A percentile compares a stretch with the other conserved stretches of the same genome.
Evolutionary conservation across 2,329 filamentous ascomycete genomes (phyloP).

Genomic region (Calonectria multiphialidica): DNA sequence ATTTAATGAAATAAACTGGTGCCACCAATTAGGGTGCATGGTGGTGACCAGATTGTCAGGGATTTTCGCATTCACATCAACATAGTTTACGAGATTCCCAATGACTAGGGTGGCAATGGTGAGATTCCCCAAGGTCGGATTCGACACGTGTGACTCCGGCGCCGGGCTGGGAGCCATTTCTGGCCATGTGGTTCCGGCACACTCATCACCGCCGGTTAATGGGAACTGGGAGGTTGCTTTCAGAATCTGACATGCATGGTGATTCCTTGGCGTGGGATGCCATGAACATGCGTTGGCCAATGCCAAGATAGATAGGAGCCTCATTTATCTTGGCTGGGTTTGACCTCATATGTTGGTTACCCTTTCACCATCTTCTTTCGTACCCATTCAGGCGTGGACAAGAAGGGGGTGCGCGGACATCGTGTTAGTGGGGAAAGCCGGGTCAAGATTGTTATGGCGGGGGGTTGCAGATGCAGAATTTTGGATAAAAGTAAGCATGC

Average conservation of each 20-base stretch:
- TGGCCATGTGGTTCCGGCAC: background rate
- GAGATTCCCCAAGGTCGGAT: background rate
- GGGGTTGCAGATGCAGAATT: background rate
- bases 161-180: background rate
- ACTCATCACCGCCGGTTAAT: background rate
- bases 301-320: background rate
- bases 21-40: background rate
- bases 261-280: background rate
- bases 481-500: background rate
- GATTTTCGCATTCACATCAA: background rate
- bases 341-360: background rate
- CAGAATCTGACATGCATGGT: slow-evolving; percentile 2
- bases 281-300: background rate
- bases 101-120: too few relatives aligned
- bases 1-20: too few relatives aligned
- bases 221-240: background rate
- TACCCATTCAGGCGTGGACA: background rate
- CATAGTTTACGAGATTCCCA: too few relatives aligned
- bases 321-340: background rate
- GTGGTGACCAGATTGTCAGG: background rate
- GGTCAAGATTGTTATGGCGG: background rate
- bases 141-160: background rate
- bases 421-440: background rate
- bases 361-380: background rate
- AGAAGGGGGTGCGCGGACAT: background rate